Evolutionary conservation across 306 rosid species (phyloP).

Genomic region (Trifolium dubium): DNA sequence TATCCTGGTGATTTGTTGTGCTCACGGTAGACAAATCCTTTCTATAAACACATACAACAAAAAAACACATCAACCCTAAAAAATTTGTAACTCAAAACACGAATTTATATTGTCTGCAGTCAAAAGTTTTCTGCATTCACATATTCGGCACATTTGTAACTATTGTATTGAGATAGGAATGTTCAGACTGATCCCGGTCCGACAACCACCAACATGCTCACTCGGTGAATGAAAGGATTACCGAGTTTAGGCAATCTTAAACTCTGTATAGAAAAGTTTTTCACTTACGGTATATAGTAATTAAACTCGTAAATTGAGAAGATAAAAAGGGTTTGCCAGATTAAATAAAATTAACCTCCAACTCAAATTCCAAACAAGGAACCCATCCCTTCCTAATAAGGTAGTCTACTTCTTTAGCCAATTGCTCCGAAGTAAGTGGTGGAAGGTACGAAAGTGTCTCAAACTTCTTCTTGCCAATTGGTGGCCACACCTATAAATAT

Average conservation of each 20-base stretch:
- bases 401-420: conserved; percentile 67
- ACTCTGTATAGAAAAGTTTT: background rate
- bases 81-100: background rate
- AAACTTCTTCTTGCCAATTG: conserved; percentile 62
- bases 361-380: conserved; percentile 82
- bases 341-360: conserved; percentile 45
- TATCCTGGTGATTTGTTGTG: conserved; percentile 68
- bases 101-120: background rate
- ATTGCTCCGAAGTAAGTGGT: accelerated
- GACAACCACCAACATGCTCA: background rate
- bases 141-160: background rate
- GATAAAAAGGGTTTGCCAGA: background rate
- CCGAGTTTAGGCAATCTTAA: background rate
- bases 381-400: conserved; percentile 64
- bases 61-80: background rate
- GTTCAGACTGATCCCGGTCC: background rate
- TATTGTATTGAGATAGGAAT: background rate
- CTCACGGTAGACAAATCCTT: conserved; percentile 62
- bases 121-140: background rate
- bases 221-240: background rate
- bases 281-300: background rate
- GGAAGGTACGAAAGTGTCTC: conserved; percentile 96
- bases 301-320: background rate
- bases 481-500: conserved; percentile 82
- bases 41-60: conserved; percentile 41